Evolutionary conservation across 2,329 filamentous ascomycete genomes (phyloP).

Genomic region (Botrytis hyacinthi): DNA sequence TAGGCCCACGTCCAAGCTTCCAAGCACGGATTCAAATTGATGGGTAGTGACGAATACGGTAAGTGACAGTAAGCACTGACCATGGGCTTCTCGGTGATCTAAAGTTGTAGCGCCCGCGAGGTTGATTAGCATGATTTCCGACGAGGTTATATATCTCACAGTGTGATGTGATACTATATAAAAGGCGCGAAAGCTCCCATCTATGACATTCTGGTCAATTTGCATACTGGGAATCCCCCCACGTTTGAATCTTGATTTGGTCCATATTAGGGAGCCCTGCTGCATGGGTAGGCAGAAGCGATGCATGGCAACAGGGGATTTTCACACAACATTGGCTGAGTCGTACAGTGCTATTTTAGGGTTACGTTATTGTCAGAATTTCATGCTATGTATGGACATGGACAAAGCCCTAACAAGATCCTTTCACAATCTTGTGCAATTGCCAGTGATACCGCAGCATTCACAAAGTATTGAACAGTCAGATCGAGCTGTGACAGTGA

Average conservation of each 20-base stretch:
- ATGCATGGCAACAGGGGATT: not conserved
- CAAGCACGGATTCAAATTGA: not conserved
- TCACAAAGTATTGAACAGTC: not conserved
- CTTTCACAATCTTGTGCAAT: not conserved
- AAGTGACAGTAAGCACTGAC: not conserved
- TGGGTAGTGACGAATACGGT: not conserved
- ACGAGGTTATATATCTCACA: not conserved
- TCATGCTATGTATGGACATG: not conserved
- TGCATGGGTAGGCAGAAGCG: not conserved
- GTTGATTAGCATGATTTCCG: not conserved
- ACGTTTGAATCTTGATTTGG: not conserved
- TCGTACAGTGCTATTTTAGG: not conserved
- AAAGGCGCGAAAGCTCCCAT: not conserved
- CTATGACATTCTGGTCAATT: not conserved
- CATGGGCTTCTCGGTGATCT: not conserved
- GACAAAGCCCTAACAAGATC: not conserved
- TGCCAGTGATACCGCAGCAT: not conserved
- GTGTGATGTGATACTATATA: not conserved
- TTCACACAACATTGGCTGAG: not conserved
- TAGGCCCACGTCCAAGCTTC: not conserved
- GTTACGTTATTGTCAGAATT: slow-evolving; percentile 1
- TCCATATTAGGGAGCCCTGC: not conserved
- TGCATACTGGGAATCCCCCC: not conserved
- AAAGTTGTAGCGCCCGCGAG: not conserved
- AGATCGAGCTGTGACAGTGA: not conserved